phyloP scores from a whole-genome alignment of 2,329 filamentous ascomycete species.

The Neofusicoccum kwambonambiense region DNA sequence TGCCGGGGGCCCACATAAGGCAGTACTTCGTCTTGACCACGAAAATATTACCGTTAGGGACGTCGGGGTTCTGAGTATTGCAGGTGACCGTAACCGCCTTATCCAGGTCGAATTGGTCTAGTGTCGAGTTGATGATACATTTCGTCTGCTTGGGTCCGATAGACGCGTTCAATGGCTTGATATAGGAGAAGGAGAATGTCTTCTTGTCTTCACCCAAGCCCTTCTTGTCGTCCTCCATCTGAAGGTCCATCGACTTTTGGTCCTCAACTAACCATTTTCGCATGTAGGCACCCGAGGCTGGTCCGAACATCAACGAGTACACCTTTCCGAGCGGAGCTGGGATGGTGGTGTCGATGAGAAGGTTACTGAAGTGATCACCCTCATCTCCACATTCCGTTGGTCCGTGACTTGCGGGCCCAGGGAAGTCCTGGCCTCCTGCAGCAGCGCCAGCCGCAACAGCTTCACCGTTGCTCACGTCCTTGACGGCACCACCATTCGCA shows the following conservation, averaged over 20 bases:
- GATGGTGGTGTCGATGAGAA: constrained; percentile 82
- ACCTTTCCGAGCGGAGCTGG: constrained; percentile 88
- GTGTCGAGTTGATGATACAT: constrained; percentile 79
- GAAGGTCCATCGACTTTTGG: constrained; percentile 85
- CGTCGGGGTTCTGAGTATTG: constrained; percentile 87
- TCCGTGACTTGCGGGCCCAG: constrained; percentile 76
- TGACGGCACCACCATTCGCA: constrained; percentile 41
- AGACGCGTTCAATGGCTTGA: constrained; percentile 79
- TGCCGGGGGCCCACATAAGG: constrained; percentile 85
- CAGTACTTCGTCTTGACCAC: constrained; percentile 92
- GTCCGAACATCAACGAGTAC: constrained; percentile 84
- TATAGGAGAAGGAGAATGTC: constrained; percentile 76
- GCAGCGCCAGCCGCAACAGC: constrained; percentile 42
- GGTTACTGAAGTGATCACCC: constrained; percentile 77
- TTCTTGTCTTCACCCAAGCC: constrained; percentile 74
- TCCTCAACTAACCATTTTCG: constrained; percentile 80
- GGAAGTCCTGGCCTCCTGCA: constrained; percentile 63
- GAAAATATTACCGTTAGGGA: constrained; percentile 91
- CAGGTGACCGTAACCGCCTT: constrained; percentile 81
- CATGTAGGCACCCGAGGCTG: constrained; percentile 77
- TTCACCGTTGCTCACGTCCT: constrained; percentile 37
- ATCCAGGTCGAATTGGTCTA: constrained; percentile 85
- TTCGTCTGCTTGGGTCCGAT: constrained; percentile 95
- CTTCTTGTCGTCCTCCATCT: constrained; percentile 78
- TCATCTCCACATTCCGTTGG: constrained; percentile 83